Evolutionary conservation across 805 yeast genomes (phyloP).

Genomic region (Candida schatavii): DNA sequence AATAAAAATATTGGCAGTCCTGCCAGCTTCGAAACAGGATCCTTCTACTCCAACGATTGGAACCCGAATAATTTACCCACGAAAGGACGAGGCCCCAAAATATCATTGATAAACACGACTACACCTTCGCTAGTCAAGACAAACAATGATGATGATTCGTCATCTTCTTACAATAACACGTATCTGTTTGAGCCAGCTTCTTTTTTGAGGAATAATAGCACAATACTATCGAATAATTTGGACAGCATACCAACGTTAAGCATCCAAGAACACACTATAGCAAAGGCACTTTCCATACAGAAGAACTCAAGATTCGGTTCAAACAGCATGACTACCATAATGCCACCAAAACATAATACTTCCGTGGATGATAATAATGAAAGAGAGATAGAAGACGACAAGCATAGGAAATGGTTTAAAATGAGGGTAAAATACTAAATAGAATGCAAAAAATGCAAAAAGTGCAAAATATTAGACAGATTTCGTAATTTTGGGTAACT

Average conservation of each 20-base stretch:
- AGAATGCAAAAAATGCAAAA: neutral
- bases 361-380: neutral
- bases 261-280: neutral
- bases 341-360: neutral
- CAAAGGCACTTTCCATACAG: neutral
- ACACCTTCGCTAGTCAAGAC: too few species aligned
- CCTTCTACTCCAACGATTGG: conserved; percentile 16
- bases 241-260: neutral
- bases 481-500: too few species aligned
- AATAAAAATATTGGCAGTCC: neutral
- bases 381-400: neutral
- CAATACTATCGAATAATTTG: neutral
- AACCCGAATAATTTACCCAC: conserved; percentile 4
- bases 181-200: conserved; percentile 9
- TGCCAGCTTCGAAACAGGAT: conserved; percentile 4
- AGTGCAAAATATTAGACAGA: neutral
- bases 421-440: neutral
- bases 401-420: neutral
- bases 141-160: too few species aligned
- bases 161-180: neutral
- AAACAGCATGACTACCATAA: conserved; percentile 3
- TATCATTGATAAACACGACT: too few species aligned
- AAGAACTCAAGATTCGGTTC: conserved; percentile 6
- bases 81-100: neutral
- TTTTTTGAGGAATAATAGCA: conserved; percentile 5